Evolutionary conservation across 1,284 basidiomycete species (phyloP).

Genomic region (Microbotryum saponariae): DNA sequence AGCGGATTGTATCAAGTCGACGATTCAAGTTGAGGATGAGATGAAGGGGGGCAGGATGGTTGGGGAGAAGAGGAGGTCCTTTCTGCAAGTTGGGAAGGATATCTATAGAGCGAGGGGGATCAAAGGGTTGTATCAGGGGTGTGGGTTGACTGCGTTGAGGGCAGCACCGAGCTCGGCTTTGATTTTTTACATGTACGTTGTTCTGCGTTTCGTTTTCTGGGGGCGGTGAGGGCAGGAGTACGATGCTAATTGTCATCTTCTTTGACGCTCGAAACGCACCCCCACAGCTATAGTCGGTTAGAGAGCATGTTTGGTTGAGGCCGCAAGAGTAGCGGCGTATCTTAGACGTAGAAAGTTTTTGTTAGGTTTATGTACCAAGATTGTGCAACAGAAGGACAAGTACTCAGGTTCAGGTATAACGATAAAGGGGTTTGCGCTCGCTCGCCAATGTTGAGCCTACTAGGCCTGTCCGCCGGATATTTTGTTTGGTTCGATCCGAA

Average conservation of each 20-base stretch:
- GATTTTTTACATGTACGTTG: constrained; percentile 68
- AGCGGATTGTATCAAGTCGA: constrained; percentile 87
- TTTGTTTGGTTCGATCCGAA: too few species aligned
- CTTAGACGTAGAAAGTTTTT: too few species aligned
- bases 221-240: too few species aligned
- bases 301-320: constrained; percentile 35
- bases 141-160: constrained; percentile 80
- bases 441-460: too few species aligned
- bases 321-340: too few species aligned
- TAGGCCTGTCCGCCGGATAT: too few species aligned
- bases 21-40: constrained; percentile 91
- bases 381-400: too few species aligned
- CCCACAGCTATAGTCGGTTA: constrained; percentile 32
- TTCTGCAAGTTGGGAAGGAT: constrained; percentile 60
- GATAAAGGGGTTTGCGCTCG: too few species aligned
- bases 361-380: too few species aligned
- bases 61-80: constrained; percentile 46
- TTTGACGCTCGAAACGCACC: background rate
- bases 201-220: background rate
- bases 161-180: constrained; percentile 83
- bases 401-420: too few species aligned
- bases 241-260: background rate
- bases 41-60: constrained; percentile 51
- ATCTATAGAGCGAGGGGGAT: constrained; percentile 74
- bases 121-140: constrained; percentile 81